A percentile compares a stretch with the other conserved stretches of the same genome.
Conservation (phyloP, 2,329 filamentous ascomycete genomes). For the Aspergillus pseudoviridinutans region DNA sequence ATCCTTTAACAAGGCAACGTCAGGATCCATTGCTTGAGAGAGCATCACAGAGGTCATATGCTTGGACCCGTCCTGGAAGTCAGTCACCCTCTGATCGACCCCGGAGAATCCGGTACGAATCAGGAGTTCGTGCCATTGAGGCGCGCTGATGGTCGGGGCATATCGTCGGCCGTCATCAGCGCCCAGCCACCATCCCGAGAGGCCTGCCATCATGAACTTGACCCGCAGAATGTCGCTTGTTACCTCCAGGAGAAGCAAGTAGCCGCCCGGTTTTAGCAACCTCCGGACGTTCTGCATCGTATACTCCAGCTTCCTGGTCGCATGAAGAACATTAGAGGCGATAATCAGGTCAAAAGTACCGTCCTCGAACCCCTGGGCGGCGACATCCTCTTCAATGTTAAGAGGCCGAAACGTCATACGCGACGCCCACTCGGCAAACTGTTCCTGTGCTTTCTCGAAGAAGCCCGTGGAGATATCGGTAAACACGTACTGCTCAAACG, state of each 20-base stretch:
- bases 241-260: constrained; percentile 41
- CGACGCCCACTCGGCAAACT: constrained; percentile 18
- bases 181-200: not conserved
- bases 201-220: not conserved
- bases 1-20: too few species aligned
- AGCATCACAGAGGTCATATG: too few species aligned
- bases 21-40: too few species aligned
- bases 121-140: too few species aligned
- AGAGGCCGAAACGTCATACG: constrained; percentile 29
- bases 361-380: constrained; percentile 31
- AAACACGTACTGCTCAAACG: constrained; percentile 38
- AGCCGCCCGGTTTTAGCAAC: constrained; percentile 43
- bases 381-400: constrained; percentile 29
- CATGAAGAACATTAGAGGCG: constrained; percentile 40
- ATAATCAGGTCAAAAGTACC: constrained; percentile 35
- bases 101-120: too few species aligned
- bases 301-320: constrained; percentile 24
- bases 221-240: constrained; percentile 12
- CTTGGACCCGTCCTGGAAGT: too few species aligned
- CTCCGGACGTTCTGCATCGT: constrained; percentile 27
- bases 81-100: too few species aligned
- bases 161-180: too few species aligned
- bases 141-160: too few species aligned
- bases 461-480: constrained; percentile 45
- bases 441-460: constrained; percentile 34